phyloP scores from a whole-genome alignment of 352 stramenopile genomes.

The Phytopythium cucurbitacearum region DNA sequence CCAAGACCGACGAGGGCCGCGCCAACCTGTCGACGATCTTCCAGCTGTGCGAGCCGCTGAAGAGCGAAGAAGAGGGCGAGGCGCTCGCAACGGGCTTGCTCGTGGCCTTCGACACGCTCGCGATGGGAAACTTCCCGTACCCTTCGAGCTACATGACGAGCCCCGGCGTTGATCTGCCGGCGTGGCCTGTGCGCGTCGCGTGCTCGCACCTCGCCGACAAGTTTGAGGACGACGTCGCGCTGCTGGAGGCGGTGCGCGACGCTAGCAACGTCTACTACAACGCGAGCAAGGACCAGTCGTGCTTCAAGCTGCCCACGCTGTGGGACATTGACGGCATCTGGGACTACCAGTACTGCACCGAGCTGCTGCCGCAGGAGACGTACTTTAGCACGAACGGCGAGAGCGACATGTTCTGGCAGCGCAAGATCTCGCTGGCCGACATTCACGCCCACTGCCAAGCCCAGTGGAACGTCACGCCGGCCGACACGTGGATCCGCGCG shows the following conservation, averaged over 20 bases:
- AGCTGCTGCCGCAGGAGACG: conserved; percentile 89
- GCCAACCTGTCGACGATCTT: conserved; percentile 57
- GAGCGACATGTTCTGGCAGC: conserved; percentile 91
- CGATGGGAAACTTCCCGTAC: conserved; percentile 96
- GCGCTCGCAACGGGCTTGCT: conserved; percentile 69
- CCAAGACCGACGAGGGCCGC: conserved; percentile 50
- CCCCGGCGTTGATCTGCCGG: conserved; percentile 64
- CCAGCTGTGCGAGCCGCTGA: conserved; percentile 58
- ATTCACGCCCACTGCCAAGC: conserved; percentile 60
- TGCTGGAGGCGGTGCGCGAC: conserved; percentile 50
- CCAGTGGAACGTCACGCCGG: conserved; percentile 59
- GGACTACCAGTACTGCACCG: conserved; percentile 91
- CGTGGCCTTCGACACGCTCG: conserved; percentile 90
- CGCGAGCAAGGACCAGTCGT: conserved; percentile 62
- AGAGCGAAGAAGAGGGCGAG: conserved; percentile 35
- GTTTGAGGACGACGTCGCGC: conserved; percentile 30
- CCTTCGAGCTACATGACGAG: conserved; percentile 91
- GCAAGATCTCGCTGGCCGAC: conserved; percentile 52
- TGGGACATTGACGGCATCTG: conserved; percentile 86
- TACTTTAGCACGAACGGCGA: conserved; percentile 87
- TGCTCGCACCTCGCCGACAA: conserved; percentile 67
- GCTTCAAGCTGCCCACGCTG: conserved; percentile 65
- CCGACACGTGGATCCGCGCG: conserved; percentile 72
- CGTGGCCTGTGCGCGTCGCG: conserved; percentile 91
- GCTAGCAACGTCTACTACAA: conserved; percentile 90